phyloP scores from a whole-genome alignment of 2,329 filamentous ascomycete species.

The Elsinoe australis region DNA sequence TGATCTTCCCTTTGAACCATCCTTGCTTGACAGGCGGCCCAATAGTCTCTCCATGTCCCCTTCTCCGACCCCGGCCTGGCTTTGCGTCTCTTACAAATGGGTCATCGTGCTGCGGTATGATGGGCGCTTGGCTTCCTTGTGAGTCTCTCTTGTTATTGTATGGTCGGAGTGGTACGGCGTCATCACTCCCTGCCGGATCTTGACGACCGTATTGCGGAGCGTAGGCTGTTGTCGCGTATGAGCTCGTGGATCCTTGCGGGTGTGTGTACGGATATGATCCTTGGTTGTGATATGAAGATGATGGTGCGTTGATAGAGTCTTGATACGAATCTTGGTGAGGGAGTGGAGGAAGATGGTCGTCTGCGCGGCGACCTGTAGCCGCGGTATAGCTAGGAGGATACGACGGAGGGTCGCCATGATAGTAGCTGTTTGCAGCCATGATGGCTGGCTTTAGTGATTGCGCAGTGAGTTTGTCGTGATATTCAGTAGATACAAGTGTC shows the following conservation, averaged over 20 bases:
- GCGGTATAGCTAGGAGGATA: constrained; percentile 38
- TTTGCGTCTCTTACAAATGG: constrained; percentile 33
- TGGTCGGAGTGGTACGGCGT: constrained; percentile 41
- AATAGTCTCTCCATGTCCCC: constrained; percentile 19
- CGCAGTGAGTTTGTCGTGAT: too few species aligned
- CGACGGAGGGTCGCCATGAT: constrained; percentile 43
- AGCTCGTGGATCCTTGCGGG: constrained; percentile 24
- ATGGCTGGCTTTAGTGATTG: constrained; percentile 12
- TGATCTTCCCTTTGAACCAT: constrained; percentile 52
- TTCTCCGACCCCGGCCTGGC: constrained; percentile 23
- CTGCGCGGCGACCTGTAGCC: constrained; percentile 32
- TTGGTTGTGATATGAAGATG: constrained; percentile 24
- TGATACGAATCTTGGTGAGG: constrained; percentile 17
- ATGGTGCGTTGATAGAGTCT: constrained; percentile 19
- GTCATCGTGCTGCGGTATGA: constrained; percentile 36
- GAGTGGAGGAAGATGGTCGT: constrained; percentile 32
- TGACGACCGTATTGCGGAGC: constrained; percentile 24
- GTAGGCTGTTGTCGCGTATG: constrained; percentile 29
- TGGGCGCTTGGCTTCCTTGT: constrained; percentile 30
- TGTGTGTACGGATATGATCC: constrained; percentile 27
- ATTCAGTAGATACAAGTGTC: constrained; percentile 3
- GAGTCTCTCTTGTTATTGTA: constrained; percentile 34
- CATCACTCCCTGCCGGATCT: constrained; percentile 43
- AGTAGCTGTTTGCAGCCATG: constrained; percentile 55
- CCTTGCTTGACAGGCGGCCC: constrained; percentile 33